phyloP scores from a whole-genome alignment of 2,329 filamentous ascomycete species.

The Colletotrichum eleusines region DNA sequence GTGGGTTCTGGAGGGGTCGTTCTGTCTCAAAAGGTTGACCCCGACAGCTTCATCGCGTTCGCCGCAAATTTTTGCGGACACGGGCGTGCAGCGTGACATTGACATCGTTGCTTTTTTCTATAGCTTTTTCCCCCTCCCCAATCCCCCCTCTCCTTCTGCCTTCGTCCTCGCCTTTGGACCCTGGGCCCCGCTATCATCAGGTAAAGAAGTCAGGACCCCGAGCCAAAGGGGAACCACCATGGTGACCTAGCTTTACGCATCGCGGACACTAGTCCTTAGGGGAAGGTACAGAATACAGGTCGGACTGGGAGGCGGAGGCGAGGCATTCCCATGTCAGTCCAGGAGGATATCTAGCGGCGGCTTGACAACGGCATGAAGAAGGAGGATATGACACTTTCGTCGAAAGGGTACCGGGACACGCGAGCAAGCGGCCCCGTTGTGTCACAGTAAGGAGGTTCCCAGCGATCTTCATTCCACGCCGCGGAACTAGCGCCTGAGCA shows the following conservation, averaged over 20 bases:
- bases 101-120: slow-evolving; percentile 24
- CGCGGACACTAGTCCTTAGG: slow-evolving; percentile 16
- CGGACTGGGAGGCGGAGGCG: neutral
- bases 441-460: slow-evolving; percentile 25
- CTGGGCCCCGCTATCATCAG: neutral
- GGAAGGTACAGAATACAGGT: slow-evolving; percentile 18
- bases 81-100: slow-evolving; percentile 12
- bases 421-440: slow-evolving; percentile 27
- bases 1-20: slow-evolving; percentile 27
- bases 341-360: slow-evolving; percentile 19
- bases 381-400: neutral
- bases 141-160: too few relatives aligned
- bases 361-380: slow-evolving; percentile 25
- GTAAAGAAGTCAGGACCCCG: neutral
- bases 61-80: slow-evolving; percentile 33
- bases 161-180: neutral
- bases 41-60: slow-evolving; percentile 20
- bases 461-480: slow-evolving; percentile 33
- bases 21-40: slow-evolving; percentile 28
- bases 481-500: slow-evolving; percentile 21
- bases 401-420: slow-evolving; percentile 10
- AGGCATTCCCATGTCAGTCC: neutral
- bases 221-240: neutral
- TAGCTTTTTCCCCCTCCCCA: neutral
- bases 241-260: neutral